Evolutionary conservation across 2,329 filamentous ascomycete genomes (phyloP), one percentile per base, ranked within the genome.

Genomic region (Colletotrichum lini): DNA sequence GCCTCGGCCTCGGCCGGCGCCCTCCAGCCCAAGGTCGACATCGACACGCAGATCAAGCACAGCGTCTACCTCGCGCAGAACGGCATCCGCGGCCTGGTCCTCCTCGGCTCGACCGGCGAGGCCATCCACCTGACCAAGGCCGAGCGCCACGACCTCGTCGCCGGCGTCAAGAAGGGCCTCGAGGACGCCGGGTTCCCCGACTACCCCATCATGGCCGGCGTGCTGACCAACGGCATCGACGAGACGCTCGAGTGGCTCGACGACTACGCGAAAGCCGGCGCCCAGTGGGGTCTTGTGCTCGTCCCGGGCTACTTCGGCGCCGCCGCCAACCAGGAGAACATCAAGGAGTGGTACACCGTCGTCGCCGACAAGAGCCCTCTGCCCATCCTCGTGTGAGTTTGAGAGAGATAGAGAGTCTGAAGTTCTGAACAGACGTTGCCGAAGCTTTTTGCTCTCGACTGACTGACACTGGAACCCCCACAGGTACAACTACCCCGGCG

Each of bases 251-350:
- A 88, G 74, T 84, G 89, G 81, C 83, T 91, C 57, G 79, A 83
- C 53, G 87, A 87, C 65, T 87, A 87, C 58, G 84, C 86, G 73
- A 84, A 86, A 52, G 88, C 89, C 3, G 89, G 90, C 45, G 87
- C 89, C 18, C 86, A 89, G 73, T 91, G 87, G 83, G 90, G 89
- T 26, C 81, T 92, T 70, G 88, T 90, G 45, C 84, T 93, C 56
- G 88, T 88, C 52, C 90, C 90, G 0, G 90, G 90, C 0, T 93
- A 92, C 78, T 93, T 92, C 79, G 90, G 89, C 3, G 81, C 84
- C 0, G 86, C 86, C 2, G 88, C 85, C 35, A 87, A 82, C 54
- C 89, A 92, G 78, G 85, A 88, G 60, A 88, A 88, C 4, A 83
- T 93, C 23, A 82, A 85, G 71, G 84, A 87, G 76, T 92, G 90